Evolutionary conservation across 1,284 basidiomycete species (phyloP).

Genomic region (Microbotryum silenes-acaulis): DNA sequence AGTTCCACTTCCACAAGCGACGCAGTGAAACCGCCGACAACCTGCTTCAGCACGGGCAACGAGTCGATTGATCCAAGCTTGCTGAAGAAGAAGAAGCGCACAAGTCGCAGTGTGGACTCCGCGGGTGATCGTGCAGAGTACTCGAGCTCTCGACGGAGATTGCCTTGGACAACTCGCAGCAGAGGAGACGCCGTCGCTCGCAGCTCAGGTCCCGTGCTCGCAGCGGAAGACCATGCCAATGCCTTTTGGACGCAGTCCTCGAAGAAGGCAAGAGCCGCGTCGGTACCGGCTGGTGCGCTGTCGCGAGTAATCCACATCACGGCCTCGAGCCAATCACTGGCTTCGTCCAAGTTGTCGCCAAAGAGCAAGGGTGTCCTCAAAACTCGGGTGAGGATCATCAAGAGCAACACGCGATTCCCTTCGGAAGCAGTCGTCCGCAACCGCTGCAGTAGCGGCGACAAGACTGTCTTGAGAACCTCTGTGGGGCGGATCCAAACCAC

Average conservation of each 20-base stretch:
- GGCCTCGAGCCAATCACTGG: conserved; percentile 18
- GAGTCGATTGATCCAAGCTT: too few relatives aligned
- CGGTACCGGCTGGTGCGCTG: background rate
- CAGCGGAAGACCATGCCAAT: conserved; percentile 13
- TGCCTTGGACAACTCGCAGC: too few relatives aligned
- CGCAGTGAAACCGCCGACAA: too few relatives aligned
- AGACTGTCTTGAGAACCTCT: conserved; percentile 24
- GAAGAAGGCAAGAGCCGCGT: conserved; percentile 19
- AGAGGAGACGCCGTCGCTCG: too few relatives aligned
- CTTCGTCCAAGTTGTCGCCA: conserved; percentile 11
- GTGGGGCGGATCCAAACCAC: conserved; percentile 13
- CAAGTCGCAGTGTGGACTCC: too few relatives aligned
- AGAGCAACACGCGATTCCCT: conserved; percentile 17
- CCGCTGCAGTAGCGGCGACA: conserved; percentile 26
- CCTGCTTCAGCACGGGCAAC: too few relatives aligned
- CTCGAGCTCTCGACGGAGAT: too few relatives aligned
- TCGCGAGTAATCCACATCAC: conserved; percentile 8
- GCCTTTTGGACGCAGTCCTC: conserved; percentile 25
- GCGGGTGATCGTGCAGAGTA: too few relatives aligned
- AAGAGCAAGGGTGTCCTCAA: conserved; percentile 21
- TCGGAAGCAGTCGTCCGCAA: conserved; percentile 19
- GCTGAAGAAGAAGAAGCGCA: too few relatives aligned
- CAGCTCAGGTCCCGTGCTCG: background rate
- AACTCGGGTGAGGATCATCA: conserved; percentile 18
- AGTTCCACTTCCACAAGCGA: too few relatives aligned